Conservation (phyloP, 2,329 filamentous ascomycete genomes). For the Verticillium isaacii region DNA sequence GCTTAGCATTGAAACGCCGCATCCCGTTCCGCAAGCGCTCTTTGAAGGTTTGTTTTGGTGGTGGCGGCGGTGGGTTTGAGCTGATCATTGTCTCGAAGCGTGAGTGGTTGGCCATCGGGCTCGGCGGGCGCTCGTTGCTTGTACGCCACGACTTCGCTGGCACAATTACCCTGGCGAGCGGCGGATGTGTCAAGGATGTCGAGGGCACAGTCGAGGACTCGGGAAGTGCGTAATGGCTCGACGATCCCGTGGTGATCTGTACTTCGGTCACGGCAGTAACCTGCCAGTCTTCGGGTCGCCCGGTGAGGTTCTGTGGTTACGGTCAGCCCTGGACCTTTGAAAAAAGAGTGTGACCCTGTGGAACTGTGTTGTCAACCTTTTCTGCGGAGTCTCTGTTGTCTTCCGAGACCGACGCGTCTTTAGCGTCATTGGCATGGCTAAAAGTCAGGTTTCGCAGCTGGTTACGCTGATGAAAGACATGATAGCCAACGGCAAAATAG, state of each 20-base stretch:
- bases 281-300: slow-evolving; percentile 33
- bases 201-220: not conserved
- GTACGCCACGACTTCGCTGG: slow-evolving; percentile 7
- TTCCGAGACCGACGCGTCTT: slow-evolving; percentile 19
- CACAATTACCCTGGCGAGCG: not conserved
- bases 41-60: slow-evolving; percentile 7
- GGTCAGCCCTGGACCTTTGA: not conserved
- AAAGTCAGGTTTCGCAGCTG: slow-evolving; percentile 48
- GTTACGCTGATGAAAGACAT: slow-evolving; percentile 55
- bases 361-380: slow-evolving; percentile 20
- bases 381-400: slow-evolving; percentile 24
- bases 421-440: slow-evolving; percentile 33
- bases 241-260: slow-evolving; percentile 30
- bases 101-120: not conserved
- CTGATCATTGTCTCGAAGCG: slow-evolving; percentile 21
- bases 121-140: slow-evolving; percentile 1
- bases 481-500: slow-evolving; percentile 53
- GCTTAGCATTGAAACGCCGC: slow-evolving; percentile 21
- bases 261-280: slow-evolving; percentile 51
- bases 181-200: slow-evolving; percentile 1
- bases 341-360: not conserved
- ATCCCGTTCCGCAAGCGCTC: slow-evolving; percentile 15
- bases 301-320: slow-evolving; percentile 15
- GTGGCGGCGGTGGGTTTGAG: slow-evolving; percentile 7
- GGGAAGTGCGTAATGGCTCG: slow-evolving; percentile 8